These are phyloP conservation scores for Carex littledalei DNA, from an alignment of 176 grass and related monocot genomes.

Conservation along the genomic window DNA sequence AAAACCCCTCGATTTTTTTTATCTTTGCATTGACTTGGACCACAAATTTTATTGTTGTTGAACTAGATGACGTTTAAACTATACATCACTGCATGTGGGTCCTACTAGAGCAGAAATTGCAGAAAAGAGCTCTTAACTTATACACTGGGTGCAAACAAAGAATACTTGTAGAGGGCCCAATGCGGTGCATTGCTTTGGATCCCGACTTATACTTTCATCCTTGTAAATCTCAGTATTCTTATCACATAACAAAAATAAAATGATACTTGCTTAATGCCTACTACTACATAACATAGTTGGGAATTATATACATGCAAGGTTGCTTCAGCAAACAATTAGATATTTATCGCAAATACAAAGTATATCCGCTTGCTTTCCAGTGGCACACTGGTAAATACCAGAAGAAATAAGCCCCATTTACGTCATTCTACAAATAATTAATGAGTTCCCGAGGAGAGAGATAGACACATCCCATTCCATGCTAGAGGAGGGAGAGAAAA, in stretches of 20 bases:
- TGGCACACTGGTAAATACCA: background rate
- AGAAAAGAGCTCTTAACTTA: background rate
- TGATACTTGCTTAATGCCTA: background rate
- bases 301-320: background rate
- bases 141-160: background rate
- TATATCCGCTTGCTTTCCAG: background rate
- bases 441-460: background rate
- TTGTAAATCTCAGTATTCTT: background rate
- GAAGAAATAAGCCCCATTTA: background rate
- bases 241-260: background rate
- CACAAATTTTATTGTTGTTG: background rate
- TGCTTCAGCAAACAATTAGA: background rate
- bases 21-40: background rate
- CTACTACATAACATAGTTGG: background rate
- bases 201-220: background rate
- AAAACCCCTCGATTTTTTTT: background rate
- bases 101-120: background rate
- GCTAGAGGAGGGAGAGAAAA: background rate
- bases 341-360: background rate
- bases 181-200: background rate
- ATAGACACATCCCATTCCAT: background rate
- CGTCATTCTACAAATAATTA: background rate
- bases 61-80: background rate
- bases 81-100: background rate
- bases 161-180: background rate